Percentiles rank a stretch among this genome's conserved stretches.
Evolutionary conservation across 495 filamentous ascomycete genomes (phyloP).

Genomic region (Aspergillus leporis): DNA sequence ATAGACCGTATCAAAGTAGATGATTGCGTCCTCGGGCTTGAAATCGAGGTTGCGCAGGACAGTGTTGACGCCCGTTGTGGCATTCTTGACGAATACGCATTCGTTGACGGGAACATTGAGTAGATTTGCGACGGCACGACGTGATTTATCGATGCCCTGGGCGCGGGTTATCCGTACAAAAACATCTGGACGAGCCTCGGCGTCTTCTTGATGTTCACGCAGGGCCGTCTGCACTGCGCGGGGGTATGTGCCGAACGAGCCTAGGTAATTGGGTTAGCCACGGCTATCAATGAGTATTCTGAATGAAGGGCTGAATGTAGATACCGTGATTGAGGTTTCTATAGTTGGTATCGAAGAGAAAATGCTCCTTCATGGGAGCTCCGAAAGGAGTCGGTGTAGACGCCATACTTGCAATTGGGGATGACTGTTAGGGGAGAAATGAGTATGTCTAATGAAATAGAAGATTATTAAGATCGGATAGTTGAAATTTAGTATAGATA

Average conservation of each 20-base stretch:
- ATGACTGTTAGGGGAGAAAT: no score
- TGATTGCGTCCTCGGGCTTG: constrained; percentile 58
- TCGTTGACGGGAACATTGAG: constrained; percentile 62
- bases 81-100: constrained; percentile 78
- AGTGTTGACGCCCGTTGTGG: constrained; percentile 77
- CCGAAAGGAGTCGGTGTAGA: constrained; percentile 49
- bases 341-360: constrained; percentile 67
- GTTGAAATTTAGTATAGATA: no score
- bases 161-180: constrained; percentile 70
- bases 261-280: constrained; percentile 38
- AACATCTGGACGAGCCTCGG: constrained; percentile 66
- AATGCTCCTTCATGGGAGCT: constrained; percentile 63
- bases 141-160: constrained; percentile 59
- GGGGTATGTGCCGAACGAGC: constrained; percentile 81
- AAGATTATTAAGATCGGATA: no score
- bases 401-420: constrained; percentile 4
- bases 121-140: constrained; percentile 60
- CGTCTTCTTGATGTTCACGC: constrained; percentile 54
- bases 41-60: constrained; percentile 71
- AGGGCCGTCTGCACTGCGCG: constrained; percentile 56
- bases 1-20: constrained; percentile 76
- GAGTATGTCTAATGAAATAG: no score
- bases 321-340: constrained; percentile 83
- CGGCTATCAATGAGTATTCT: background rate
- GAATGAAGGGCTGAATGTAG: background rate